These are phyloP conservation scores for Hyphopichia buzzinii DNA, from an alignment of 1,139 yeast species.

Conservation along the genomic window DNA sequence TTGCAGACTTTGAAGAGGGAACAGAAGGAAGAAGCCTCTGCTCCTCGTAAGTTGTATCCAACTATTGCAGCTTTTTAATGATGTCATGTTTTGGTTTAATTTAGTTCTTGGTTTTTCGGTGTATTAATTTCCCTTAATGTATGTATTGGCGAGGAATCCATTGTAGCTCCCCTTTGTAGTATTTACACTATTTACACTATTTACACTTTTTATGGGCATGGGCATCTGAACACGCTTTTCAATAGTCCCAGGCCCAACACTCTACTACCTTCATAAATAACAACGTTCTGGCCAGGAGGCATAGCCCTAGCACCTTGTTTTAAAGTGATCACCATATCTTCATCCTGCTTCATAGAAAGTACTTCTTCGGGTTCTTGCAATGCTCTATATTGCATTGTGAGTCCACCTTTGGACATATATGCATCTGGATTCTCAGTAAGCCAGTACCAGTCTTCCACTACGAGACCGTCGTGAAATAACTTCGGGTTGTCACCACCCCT, in stretches of 20 bases:
- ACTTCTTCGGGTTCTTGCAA: conserved; percentile 54
- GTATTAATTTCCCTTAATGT: conserved; percentile 5
- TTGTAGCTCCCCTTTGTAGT: neutral
- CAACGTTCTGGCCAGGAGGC: conserved; percentile 88
- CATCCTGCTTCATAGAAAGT: conserved; percentile 11
- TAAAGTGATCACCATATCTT: conserved; percentile 31
- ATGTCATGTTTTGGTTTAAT: neutral
- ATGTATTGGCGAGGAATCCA: conserved; percentile 2
- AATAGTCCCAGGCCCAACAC: conserved; percentile 76
- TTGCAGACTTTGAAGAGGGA: conserved; percentile 19
- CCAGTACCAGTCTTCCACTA: conserved; percentile 53
- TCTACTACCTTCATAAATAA: conserved; percentile 62
- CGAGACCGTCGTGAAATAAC: conserved; percentile 47
- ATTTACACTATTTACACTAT: neutral
- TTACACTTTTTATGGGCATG: too few species aligned
- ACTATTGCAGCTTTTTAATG: conserved; percentile 42
- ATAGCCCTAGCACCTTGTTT: conserved; percentile 60
- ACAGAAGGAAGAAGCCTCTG: conserved; percentile 8
- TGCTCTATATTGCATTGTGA: conserved; percentile 66
- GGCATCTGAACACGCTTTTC: too few species aligned
- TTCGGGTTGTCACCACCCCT: conserved; percentile 65
- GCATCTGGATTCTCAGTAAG: conserved; percentile 19
- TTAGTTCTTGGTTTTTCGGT: conserved; percentile 3
- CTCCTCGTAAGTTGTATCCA: conserved; percentile 34
- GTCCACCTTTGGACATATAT: conserved; percentile 13